Base-by-base conservation (phyloP, 768 basidiomycete genomes). In the Auricularia cornea region DNA sequence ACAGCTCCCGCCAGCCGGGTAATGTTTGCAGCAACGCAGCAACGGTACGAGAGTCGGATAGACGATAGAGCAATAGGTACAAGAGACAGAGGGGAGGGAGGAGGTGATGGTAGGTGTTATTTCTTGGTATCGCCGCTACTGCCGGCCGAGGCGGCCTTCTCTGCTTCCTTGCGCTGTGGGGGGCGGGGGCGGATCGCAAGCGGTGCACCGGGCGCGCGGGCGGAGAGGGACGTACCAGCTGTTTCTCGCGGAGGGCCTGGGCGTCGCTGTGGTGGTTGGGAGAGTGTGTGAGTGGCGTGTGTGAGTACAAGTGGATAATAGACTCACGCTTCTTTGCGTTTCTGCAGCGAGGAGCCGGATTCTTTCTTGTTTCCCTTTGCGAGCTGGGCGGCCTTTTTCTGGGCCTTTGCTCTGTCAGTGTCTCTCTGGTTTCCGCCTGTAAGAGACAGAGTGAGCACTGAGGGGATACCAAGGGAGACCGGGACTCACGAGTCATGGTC, bases 371-470 rank as follows among this genome's bases (percentile, higher is more conserved):
- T 38, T 23, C 72, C 69, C 44, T 65, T 67, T 18, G 35, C 54
- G 40, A 54, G 51, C 29, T 54, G 61, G 14, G 40, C 64, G 2
- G 59, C 32, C 74, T 86, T 91, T 78, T 92, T 92, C 77, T 85
- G 84, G 16, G 88, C 85, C 72, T 84, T 86, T 26, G 76, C 74
- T 67, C 90, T 88, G 73, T 88, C 90, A 73, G 76, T 80, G 6
- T 92, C 90, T 60, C 90, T 83, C 73, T 92, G 90, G 72, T 92
- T 90, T 68, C 90, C 90, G 70, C 90, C 90, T 92, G 69, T 38
- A 68, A 66, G 11, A 16, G 10, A n/a, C 8, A 52, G 20, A 16
- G 54, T 28, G 28, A 29, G 54, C 10, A 16, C 29, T 16, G 23
- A 59, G 48, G 48, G 54, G 32, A 59, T 66, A 51, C 66, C 44